Percentiles rank a stretch among this genome's conserved stretches.
Conservation (phyloP, 345 rosid genomes). For the Lenwebbia sp. region DNA sequence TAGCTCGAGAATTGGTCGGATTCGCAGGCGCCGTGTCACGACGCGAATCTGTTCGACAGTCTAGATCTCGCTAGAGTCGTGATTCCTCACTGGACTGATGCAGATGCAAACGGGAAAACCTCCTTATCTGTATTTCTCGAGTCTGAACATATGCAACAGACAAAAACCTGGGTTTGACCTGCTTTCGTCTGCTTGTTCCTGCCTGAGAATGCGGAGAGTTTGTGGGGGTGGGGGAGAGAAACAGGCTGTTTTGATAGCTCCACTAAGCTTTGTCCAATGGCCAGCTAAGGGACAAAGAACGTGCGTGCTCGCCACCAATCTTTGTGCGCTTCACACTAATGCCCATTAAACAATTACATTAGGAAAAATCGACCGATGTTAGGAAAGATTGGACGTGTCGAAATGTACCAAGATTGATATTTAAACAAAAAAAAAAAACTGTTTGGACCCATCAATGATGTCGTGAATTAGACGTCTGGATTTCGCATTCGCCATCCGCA, state of each 20-base stretch:
- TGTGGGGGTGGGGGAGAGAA: neutral
- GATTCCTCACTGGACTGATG: neutral
- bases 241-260: neutral
- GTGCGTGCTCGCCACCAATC: neutral
- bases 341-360: neutral
- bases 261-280: neutral
- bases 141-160: neutral
- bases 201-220: neutral
- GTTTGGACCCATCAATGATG: neutral
- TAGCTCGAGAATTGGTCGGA: neutral
- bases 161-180: neutral
- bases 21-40: neutral
- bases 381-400: neutral
- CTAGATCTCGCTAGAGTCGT: neutral
- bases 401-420: neutral
- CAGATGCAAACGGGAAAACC: neutral
- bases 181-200: neutral
- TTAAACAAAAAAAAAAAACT: neutral
- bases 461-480: neutral
- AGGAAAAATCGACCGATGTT: neutral
- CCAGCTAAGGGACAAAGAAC: neutral
- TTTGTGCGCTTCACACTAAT: neutral
- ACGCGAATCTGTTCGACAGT: too few species aligned
- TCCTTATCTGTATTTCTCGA: neutral
- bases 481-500: neutral